A percentile compares a stretch with the other conserved stretches of the same genome.
These are phyloP conservation scores for Akebia trifoliata DNA, from an alignment of 164 flowering plant genomes.

Conservation along the genomic window DNA sequence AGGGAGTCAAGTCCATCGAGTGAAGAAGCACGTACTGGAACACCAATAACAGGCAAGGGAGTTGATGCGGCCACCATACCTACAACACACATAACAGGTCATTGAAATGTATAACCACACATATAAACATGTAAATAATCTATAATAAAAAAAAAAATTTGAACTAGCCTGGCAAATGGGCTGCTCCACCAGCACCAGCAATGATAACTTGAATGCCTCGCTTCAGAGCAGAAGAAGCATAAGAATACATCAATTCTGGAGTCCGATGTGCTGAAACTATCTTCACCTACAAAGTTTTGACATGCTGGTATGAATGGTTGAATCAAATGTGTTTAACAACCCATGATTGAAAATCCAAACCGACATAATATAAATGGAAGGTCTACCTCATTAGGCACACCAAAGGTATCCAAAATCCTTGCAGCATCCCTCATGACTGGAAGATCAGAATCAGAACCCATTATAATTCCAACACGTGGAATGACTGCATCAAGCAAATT, in stretches of 20 bases:
- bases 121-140: neutral
- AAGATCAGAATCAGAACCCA: conserved; percentile 99
- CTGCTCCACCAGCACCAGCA: conserved; percentile 99
- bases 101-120: neutral
- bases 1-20: conserved; percentile 92
- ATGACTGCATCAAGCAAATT: conserved; percentile 31
- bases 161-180: conserved; percentile 85
- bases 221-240: conserved; percentile 70
- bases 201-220: conserved; percentile 81
- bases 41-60: conserved; percentile 92
- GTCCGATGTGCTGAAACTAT: conserved; percentile 98
- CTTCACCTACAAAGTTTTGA: conserved; percentile 49
- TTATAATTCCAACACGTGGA: conserved; percentile 83
- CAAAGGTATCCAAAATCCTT: conserved; percentile 52
- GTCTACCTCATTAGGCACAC: conserved; percentile 72
- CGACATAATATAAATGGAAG: neutral
- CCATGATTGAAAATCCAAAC: neutral
- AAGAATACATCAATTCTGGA: conserved; percentile 81
- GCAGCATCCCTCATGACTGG: conserved; percentile 94
- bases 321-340: neutral
- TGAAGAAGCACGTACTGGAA: conserved; percentile 78
- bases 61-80: conserved; percentile 98
- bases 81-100: conserved; percentile 18
- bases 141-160: neutral
- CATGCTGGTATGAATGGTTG: neutral